Evolutionary conservation across 1,139 yeast genomes (phyloP), one percentile per base, ranked within the genome.

Genomic region (Chernovozyma sophiae-reginae): DNA sequence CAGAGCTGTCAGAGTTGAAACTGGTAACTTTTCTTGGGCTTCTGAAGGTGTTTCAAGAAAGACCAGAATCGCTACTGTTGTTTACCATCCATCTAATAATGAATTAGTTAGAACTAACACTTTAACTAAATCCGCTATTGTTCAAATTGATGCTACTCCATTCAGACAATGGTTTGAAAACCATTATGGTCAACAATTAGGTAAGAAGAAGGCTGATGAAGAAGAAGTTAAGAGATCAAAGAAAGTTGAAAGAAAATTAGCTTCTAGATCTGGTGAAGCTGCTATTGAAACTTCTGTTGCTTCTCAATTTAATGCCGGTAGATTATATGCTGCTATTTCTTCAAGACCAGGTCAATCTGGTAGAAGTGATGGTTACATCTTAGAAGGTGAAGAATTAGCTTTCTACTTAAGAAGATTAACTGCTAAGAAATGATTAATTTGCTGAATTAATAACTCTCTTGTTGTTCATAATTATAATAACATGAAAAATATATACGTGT

Each of bases 321-420:
- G 94, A 79, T 84, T 92, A 65, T 92, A 92, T 80, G 98, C 98
- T 72, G 83, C 81, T 72, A 89, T 92, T 68, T 89, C 98, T 58
- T 92, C 98, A 46, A 90, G 99, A 83, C 99, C 99, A 72, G 99
- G 99, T 75, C 99, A 92, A 83, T 85, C 96, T 57, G 99, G 99
- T 77, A 94, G 99, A 81, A 84, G 92, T 78, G 98, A 94, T 73
- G 99, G 99, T 77, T 92, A 94, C 95, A 84, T 92, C 77, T 86
- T 94, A 74, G 99, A 92, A 81, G 98, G 98, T 77, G 99, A 94
- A 74, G 98, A 92, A 80, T 87, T 92, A 74, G 97, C 97, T 73
- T 92, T 92, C 95, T 92, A 92, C 96, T 84, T 92, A 74, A 89
- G 95, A 84, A 90, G 96, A 87, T 81, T 92, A 78, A 81, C 96